These are phyloP conservation scores for Leucocoprinus birnbaumii DNA, from an alignment of 768 basidiomycete species.

Conservation along the genomic window DNA sequence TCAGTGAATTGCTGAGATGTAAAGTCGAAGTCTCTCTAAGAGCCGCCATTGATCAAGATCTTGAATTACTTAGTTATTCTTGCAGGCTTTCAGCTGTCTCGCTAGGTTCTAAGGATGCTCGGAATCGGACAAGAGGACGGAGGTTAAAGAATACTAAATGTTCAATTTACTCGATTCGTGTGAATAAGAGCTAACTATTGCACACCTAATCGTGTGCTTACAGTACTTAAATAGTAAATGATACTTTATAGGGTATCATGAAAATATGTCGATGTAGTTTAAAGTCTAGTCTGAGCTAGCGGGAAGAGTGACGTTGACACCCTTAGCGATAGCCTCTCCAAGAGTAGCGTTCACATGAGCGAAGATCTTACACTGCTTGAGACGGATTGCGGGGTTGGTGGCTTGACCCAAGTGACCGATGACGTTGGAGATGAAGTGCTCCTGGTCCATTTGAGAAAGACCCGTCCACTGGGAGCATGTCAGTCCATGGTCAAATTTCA, in stretches of 20 bases:
- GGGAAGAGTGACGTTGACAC: conserved; percentile 21
- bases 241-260: not conserved
- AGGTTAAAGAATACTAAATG: too few relatives aligned
- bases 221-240: not conserved
- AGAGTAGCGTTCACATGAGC: conserved; percentile 32
- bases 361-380: conserved; percentile 31
- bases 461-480: conserved; percentile 22
- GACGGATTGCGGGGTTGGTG: conserved; percentile 22
- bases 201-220: too few relatives aligned
- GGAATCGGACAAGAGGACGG: too few relatives aligned
- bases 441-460: conserved; percentile 30
- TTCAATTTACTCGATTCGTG: too few relatives aligned
- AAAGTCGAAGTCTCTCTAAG: too few relatives aligned
- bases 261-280: not conserved
- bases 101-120: too few relatives aligned
- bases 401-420: conserved; percentile 35
- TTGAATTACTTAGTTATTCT: too few relatives aligned
- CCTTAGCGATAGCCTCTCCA: conserved; percentile 31
- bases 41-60: too few relatives aligned
- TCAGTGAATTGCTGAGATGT: too few relatives aligned
- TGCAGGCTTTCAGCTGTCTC: too few relatives aligned
- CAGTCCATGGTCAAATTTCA: not conserved
- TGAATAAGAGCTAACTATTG: too few relatives aligned
- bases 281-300: too few relatives aligned
- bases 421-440: conserved; percentile 34